These are phyloP conservation scores for Elongisporangium prolatum DNA, from an alignment of 352 stramenopile genomes.

Conservation along the genomic window DNA sequence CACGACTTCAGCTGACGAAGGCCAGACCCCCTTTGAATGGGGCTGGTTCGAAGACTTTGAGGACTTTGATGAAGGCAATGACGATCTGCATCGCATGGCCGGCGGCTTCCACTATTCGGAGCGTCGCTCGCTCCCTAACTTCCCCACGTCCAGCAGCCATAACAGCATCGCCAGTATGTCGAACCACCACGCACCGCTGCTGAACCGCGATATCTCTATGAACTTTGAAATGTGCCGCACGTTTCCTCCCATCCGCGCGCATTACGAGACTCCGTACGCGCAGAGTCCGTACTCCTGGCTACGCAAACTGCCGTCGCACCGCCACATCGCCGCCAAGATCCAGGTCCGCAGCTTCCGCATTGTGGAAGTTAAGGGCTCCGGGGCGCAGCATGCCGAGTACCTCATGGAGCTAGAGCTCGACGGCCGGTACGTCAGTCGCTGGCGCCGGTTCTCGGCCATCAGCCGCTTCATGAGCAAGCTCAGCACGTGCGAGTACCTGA, in stretches of 20 bases:
- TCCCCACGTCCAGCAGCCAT: constrained; percentile 13
- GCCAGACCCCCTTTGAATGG: constrained; percentile 42
- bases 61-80: constrained; percentile 46
- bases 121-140: constrained; percentile 27
- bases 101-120: constrained; percentile 27
- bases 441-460: constrained; percentile 75
- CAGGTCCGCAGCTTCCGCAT: constrained; percentile 83
- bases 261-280: constrained; percentile 61
- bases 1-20: constrained; percentile 10
- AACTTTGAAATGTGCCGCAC: constrained; percentile 73
- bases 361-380: constrained; percentile 40
- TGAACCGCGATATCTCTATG: constrained; percentile 60
- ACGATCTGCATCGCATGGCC: constrained; percentile 19
- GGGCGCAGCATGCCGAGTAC: constrained; percentile 74
- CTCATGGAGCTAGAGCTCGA: constrained; percentile 76
- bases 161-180: constrained; percentile 4
- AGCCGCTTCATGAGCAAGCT: constrained; percentile 55
- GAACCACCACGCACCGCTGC: constrained; percentile 27
- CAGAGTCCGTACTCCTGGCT: constrained; percentile 63
- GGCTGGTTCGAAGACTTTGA: constrained; percentile 84
- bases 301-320: constrained; percentile 54
- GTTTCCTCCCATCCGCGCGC: constrained; percentile 44
- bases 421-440: constrained; percentile 64
- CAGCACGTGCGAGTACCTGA: constrained; percentile 45
- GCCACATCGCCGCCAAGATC: constrained; percentile 73